A percentile compares a stretch with the other conserved stretches of the same genome.
Conservation (phyloP, 495 filamentous ascomycete genomes). For the Neurospora discreta region DNA sequence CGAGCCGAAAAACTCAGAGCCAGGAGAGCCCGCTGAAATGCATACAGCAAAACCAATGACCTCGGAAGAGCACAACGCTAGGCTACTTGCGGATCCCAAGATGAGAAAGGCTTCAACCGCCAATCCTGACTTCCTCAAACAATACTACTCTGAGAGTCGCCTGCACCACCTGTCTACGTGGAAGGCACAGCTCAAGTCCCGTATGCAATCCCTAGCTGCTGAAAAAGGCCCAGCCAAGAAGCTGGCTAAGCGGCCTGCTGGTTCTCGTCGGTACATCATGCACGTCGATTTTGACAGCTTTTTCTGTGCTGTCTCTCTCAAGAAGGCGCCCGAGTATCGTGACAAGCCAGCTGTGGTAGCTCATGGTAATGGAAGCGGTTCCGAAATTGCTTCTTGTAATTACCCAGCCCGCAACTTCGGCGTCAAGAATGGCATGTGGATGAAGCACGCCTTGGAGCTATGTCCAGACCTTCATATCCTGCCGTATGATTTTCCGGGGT, state of each 20-base stretch:
- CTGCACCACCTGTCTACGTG: conserved; percentile 90
- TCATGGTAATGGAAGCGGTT: conserved; percentile 72
- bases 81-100: conserved; percentile 67
- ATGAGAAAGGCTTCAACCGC: conserved; percentile 76
- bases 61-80: conserved; percentile 83
- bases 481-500: conserved; percentile 87
- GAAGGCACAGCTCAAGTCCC: conserved; percentile 87
- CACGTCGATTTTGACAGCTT: conserved; percentile 98
- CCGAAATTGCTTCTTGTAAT: conserved; percentile 95
- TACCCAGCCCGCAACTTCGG: conserved; percentile 79
- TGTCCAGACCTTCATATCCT: conserved; percentile 79
- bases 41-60: conserved; percentile 40
- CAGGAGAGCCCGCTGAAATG: conserved; percentile 7
- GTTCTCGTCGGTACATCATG: conserved; percentile 70
- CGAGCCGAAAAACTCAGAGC: not conserved
- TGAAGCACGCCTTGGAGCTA: conserved; percentile 73
- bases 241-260: conserved; percentile 33
- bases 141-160: conserved; percentile 87
- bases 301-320: conserved; percentile 88
- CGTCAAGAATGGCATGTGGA: conserved; percentile 98
- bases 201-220: conserved; percentile 65
- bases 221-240: conserved; percentile 40
- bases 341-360: conserved; percentile 85
- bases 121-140: conserved; percentile 84
- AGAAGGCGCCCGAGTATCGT: conserved; percentile 55